Conservation (phyloP, 768 basidiomycete genomes). For the Piloderma croceum region DNA sequence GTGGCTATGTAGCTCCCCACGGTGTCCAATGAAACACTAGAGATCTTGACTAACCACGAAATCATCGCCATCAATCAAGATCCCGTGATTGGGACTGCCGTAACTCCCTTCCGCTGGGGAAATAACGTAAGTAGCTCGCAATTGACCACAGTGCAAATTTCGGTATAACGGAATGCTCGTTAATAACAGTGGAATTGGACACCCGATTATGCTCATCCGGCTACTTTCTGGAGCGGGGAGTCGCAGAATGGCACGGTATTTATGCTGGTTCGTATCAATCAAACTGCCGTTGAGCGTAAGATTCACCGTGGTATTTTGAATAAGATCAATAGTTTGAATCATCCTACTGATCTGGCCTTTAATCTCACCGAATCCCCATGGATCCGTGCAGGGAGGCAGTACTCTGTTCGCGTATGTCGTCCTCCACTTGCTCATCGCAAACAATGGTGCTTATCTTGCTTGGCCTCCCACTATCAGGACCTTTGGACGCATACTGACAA, state of each 20-base stretch:
- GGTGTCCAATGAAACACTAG: slow-evolving; percentile 44
- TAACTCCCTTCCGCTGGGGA: slow-evolving; percentile 67
- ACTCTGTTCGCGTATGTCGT: slow-evolving; percentile 51
- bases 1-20: slow-evolving; percentile 37
- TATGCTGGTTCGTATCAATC: slow-evolving; percentile 62
- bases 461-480: slow-evolving; percentile 48
- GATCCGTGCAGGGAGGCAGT: slow-evolving; percentile 62
- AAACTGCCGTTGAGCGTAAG: too few species aligned
- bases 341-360: slow-evolving; percentile 54
- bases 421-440: background rate
- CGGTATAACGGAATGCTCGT: too few species aligned
- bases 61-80: slow-evolving; percentile 69
- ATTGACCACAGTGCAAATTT: background rate
- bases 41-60: slow-evolving; percentile 57
- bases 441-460: too few species aligned
- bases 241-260: slow-evolving; percentile 60
- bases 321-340: slow-evolving; percentile 57
- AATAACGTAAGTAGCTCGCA: slow-evolving; percentile 42
- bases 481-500: slow-evolving; percentile 71
- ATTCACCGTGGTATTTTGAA: too few species aligned
- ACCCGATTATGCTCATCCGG: slow-evolving; percentile 46
- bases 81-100: slow-evolving; percentile 50
- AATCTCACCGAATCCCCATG: slow-evolving; percentile 65
- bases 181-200: slow-evolving; percentile 38
- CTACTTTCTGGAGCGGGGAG: slow-evolving; percentile 69